Evolutionary conservation across 1,139 yeast genomes (phyloP), one percentile per base, ranked within the genome.

Genomic region (Yamadazyma songkhlaensis): DNA sequence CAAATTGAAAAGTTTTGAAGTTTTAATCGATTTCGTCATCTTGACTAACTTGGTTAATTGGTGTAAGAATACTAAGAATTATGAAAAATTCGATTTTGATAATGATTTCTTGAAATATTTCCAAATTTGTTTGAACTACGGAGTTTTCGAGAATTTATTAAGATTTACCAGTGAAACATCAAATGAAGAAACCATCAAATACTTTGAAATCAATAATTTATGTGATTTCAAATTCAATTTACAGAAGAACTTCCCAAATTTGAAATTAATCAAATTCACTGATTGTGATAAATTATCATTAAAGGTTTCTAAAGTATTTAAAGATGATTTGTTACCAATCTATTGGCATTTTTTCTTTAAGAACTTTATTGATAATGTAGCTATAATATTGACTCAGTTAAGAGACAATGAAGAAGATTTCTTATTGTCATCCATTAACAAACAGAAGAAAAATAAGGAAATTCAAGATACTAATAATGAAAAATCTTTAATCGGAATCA

Each of bases 321-420:
- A 48, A 30, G 64, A 67, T 25, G 43, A 49, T 1, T 51, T 71
- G 25, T 42, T 71, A 25, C 66, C 73, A 1, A 72, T 69, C 3
- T 62, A 68, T 12, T 67, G 81, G 41, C 79, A 79, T 47, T 54
- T 58, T 1, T 78, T 88, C 44, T 74, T 84, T 29, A 77, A 73
- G 33, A 64, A 73, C 3, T 80, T 88, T 46, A 77, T 89, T 21
- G 68, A 79, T 8, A 82, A 85, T 51, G 77, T 86, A 31, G 95
- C 97, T 1, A 82, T 87, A 41, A 68, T 90, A 11, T 67, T 92
- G 40, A 84, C 90, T 4, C 84, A 83, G 51, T 75, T 92, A 54
- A 76, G 94, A 48, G 87, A 87, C 48, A 78, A 80, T 10, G 97
- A 92, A 56, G 98, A 92, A 53, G 97, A 92, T 54, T 75, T 80